Evolutionary conservation across 2,329 filamentous ascomycete genomes (phyloP).

Genomic region (Graphilbum fragrans): DNA sequence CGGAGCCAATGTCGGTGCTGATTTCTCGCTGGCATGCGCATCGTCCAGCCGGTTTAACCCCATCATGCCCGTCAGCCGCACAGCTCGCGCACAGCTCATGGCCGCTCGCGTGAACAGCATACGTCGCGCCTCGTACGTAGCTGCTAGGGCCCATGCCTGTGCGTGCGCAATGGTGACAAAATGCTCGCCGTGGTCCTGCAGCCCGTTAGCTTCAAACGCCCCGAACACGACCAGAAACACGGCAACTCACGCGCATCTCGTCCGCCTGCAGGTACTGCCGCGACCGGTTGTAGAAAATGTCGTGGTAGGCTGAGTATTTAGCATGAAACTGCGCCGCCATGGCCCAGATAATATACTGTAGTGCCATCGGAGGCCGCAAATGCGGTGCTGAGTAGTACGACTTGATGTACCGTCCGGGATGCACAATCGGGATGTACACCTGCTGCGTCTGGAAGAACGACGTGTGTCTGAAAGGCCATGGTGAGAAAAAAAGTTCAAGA

Average conservation of each 20-base stretch:
- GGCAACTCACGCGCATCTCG: conserved; percentile 55
- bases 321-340: conserved; percentile 59
- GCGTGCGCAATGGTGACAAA: conserved; percentile 71
- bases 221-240: no score
- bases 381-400: conserved; percentile 60
- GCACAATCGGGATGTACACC: conserved; percentile 62
- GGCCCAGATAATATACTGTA: conserved; percentile 85
- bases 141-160: conserved; percentile 67
- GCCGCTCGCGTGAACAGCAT: conserved; percentile 80
- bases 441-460: conserved; percentile 69
- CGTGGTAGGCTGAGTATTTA: conserved; percentile 60
- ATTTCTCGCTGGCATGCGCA: conserved; percentile 35
- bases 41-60: conserved; percentile 70
- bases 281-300: conserved; percentile 70
- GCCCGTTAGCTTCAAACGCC: no score
- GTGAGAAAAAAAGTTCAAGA: not conserved
- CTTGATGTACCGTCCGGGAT: conserved; percentile 62
- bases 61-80: conserved; percentile 70
- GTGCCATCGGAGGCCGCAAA: conserved; percentile 66
- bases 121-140: conserved; percentile 69
- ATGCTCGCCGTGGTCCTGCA: conserved; percentile 62
- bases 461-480: conserved; percentile 38
- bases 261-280: conserved; percentile 74
- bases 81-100: conserved; percentile 62
- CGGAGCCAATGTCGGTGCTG: conserved; percentile 63